These are phyloP conservation scores for Cokeromyces recurvatus DNA, from an alignment of 371 early-diverging fungal species.

Conservation along the genomic window DNA sequence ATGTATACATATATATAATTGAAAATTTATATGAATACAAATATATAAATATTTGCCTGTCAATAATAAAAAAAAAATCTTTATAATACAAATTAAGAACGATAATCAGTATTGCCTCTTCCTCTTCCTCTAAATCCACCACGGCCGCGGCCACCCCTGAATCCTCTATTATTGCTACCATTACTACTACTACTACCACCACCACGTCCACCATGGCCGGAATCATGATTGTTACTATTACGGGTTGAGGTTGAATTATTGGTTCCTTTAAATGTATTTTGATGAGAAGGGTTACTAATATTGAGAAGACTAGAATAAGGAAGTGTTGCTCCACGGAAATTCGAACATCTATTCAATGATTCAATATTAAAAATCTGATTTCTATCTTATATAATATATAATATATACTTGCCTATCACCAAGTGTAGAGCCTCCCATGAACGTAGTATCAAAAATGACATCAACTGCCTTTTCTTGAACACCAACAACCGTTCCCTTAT, in stretches of 20 bases:
- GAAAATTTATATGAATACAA: too few species aligned
- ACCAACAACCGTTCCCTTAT: constrained; percentile 82
- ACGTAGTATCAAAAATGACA: constrained; percentile 79
- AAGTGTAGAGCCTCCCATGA: constrained; percentile 77
- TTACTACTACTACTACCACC: neutral
- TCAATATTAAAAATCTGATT: too few species aligned
- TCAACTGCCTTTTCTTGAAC: constrained; percentile 71
- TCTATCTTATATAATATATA: constrained; percentile 1
- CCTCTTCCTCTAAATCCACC: constrained; percentile 3
- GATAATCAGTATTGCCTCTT: too few species aligned
- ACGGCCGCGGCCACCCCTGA: constrained; percentile 6
- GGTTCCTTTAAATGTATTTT: constrained; percentile 4
- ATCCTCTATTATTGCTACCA: neutral
- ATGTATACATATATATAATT: too few species aligned
- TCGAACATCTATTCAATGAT: constrained; percentile 50
- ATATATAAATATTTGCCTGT: too few species aligned
- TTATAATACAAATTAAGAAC: too few species aligned
- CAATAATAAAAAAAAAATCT: too few species aligned
- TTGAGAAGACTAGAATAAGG: constrained; percentile 57
- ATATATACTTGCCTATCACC: constrained; percentile 51
- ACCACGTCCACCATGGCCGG: too few species aligned
- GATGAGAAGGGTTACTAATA: constrained; percentile 27
- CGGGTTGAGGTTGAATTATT: neutral
- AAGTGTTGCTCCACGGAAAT: constrained; percentile 65
- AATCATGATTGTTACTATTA: neutral